phyloP scores from a whole-genome alignment of 1,284 basidiomycete genomes.

The Microbotryum intermedium region DNA sequence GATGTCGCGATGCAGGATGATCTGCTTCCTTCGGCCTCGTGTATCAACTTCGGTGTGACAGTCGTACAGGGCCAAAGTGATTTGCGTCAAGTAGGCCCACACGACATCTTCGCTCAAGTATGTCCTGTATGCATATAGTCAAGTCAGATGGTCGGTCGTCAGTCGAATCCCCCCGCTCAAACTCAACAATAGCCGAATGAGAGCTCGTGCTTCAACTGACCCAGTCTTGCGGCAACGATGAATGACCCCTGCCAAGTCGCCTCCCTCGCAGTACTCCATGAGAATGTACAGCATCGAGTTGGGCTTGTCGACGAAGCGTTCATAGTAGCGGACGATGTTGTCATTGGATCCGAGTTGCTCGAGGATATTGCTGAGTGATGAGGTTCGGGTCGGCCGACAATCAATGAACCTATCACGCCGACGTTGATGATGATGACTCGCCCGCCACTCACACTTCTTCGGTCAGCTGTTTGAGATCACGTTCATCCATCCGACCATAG shows the following conservation, averaged over 20 bases:
- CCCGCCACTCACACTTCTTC: conserved; percentile 80
- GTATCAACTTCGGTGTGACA: conserved; percentile 55
- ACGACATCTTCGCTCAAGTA: conserved; percentile 53
- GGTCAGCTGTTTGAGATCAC: conserved; percentile 87
- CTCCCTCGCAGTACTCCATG: conserved; percentile 95
- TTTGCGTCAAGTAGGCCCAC: conserved; percentile 92
- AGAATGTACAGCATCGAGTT: conserved; percentile 86
- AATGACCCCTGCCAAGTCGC: conserved; percentile 80
- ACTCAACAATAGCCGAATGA: neutral
- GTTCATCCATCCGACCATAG: conserved; percentile 86
- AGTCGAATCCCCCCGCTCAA: too few relatives aligned
- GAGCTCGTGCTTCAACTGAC: conserved; percentile 36
- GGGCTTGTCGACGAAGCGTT: conserved; percentile 81
- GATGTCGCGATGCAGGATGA: conserved; percentile 81
- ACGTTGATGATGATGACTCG: too few relatives aligned
- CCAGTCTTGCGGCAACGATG: conserved; percentile 56
- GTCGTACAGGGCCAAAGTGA: conserved; percentile 77
- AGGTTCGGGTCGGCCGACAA: neutral
- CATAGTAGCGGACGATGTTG: conserved; percentile 89
- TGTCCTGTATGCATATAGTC: neutral
- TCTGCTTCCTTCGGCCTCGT: conserved; percentile 29
- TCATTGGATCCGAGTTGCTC: conserved; percentile 80
- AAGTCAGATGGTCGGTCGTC: too few relatives aligned
- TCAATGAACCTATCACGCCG: too few relatives aligned
- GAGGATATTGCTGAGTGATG: conserved; percentile 68